These are phyloP conservation scores for Auricularia sp. DNA, from an alignment of 768 basidiomycete species.

Conservation along the genomic window DNA sequence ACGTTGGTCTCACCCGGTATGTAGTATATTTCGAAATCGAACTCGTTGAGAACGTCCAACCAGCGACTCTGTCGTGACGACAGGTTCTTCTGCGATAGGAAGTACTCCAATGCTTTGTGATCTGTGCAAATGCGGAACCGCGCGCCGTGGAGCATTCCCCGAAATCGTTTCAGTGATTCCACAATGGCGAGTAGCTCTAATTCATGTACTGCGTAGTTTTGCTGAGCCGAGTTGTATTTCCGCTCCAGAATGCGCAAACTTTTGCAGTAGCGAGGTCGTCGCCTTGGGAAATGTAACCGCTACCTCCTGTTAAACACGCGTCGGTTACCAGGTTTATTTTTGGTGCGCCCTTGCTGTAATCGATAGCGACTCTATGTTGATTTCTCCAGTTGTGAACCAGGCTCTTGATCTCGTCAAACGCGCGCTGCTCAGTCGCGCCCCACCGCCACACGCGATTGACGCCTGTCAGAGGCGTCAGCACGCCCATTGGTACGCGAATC, in stretches of 20 bases:
- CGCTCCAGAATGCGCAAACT: slow-evolving; percentile 26
- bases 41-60: slow-evolving; percentile 25
- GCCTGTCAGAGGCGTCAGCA: slow-evolving; percentile 5
- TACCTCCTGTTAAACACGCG: slow-evolving; percentile 21
- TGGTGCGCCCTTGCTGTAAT: background rate
- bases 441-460: background rate
- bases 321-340: slow-evolving; percentile 22
- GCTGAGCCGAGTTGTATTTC: slow-evolving; percentile 29
- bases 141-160: slow-evolving; percentile 12
- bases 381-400: background rate
- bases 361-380: background rate
- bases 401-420: slow-evolving; percentile 6
- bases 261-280: slow-evolving; percentile 17
- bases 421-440: slow-evolving; percentile 9
- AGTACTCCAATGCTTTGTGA: slow-evolving; percentile 20
- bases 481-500: slow-evolving; percentile 5
- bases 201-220: slow-evolving; percentile 33
- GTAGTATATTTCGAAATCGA: slow-evolving; percentile 23
- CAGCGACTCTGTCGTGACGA: slow-evolving; percentile 26
- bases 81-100: slow-evolving; percentile 25
- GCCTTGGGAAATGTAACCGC: slow-evolving; percentile 22
- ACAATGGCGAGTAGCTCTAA: slow-evolving; percentile 30
- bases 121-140: slow-evolving; percentile 24
- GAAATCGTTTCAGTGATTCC: slow-evolving; percentile 16
- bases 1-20: slow-evolving; percentile 24